A percentile compares a stretch with the other conserved stretches of the same genome.
Conservation (phyloP, 2,329 filamentous ascomycete genomes). For the Arthroderma sp. region DNA sequence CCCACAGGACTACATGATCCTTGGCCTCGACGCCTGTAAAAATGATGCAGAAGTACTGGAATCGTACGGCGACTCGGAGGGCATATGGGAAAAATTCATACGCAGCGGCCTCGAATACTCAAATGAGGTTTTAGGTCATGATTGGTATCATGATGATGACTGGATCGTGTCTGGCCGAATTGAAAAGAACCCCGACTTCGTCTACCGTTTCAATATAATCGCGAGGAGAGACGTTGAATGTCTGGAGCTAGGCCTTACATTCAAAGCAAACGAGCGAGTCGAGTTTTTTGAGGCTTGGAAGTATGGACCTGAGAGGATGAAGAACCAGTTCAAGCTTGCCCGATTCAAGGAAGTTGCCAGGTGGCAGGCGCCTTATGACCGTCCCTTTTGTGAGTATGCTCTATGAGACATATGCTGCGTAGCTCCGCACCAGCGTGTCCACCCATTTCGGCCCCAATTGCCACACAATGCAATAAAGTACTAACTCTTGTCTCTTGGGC, state of each 20-base stretch:
- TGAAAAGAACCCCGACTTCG: neutral
- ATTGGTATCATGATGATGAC: slow-evolving; percentile 3
- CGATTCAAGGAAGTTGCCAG: neutral
- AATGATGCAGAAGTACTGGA: neutral
- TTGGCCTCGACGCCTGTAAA: neutral
- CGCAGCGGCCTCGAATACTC: slow-evolving; percentile 2
- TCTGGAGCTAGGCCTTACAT: neutral
- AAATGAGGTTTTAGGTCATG: slow-evolving; percentile 1
- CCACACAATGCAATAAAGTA: too few relatives aligned
- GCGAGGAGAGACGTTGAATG: neutral
- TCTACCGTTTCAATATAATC: slow-evolving; percentile 1
- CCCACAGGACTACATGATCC: neutral
- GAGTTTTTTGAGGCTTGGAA: slow-evolving; percentile 3
- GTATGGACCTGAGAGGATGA: slow-evolving; percentile 1
- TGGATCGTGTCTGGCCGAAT: neutral
- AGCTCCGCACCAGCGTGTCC: too few relatives aligned
- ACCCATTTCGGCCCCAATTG: too few relatives aligned
- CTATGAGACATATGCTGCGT: neutral
- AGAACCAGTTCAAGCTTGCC: slow-evolving; percentile 2
- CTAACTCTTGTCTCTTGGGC: too few relatives aligned
- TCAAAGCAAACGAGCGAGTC: neutral
- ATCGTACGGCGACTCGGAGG: neutral
- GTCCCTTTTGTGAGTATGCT: slow-evolving; percentile 1
- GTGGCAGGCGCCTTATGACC: slow-evolving; percentile 1
- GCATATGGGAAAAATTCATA: slow-evolving; percentile 2